These are phyloP conservation scores for Cladosporium phlei DNA, from an alignment of 2,329 filamentous ascomycete species.

Conservation along the genomic window DNA sequence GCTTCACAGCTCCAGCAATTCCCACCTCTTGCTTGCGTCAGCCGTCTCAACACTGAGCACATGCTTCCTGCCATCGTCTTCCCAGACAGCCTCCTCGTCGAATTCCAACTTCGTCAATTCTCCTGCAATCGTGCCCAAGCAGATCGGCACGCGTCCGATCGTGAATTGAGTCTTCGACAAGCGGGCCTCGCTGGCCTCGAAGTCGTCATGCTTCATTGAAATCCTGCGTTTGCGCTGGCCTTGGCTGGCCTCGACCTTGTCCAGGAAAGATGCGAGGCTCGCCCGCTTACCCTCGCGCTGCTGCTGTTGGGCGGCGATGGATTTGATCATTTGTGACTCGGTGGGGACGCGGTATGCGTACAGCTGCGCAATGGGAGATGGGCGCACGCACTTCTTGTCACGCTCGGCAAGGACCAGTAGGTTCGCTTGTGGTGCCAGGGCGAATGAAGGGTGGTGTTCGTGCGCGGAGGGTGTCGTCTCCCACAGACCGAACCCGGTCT, in stretches of 20 bases:
- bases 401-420: slow-evolving; percentile 29
- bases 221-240: slow-evolving; percentile 5
- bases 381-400: slow-evolving; percentile 28
- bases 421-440: slow-evolving; percentile 18
- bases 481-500: slow-evolving; percentile 25
- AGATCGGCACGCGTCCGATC: slow-evolving; percentile 26
- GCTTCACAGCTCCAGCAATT: slow-evolving; percentile 19
- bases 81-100: slow-evolving; percentile 11
- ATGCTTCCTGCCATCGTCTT: slow-evolving; percentile 9
- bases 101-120: slow-evolving; percentile 25
- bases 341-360: slow-evolving; percentile 30
- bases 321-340: slow-evolving; percentile 16
- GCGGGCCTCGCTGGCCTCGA: slow-evolving; percentile 6
- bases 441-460: slow-evolving; percentile 29
- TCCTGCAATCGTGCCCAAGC: slow-evolving; percentile 25
- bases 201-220: slow-evolving; percentile 12
- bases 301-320: slow-evolving; percentile 13
- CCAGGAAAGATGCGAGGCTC: slow-evolving; percentile 15
- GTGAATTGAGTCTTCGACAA: slow-evolving; percentile 4
- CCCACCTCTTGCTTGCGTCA: slow-evolving; percentile 24
- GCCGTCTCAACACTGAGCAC: slow-evolving; percentile 22
- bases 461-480: slow-evolving; percentile 31
- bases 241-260: slow-evolving; percentile 14
- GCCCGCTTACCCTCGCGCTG: slow-evolving; percentile 9
- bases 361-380: slow-evolving; percentile 23